Evolutionary conservation across 2,329 filamentous ascomycete species (phyloP).

Genomic region (Aspergillus pseudoterreus): DNA sequence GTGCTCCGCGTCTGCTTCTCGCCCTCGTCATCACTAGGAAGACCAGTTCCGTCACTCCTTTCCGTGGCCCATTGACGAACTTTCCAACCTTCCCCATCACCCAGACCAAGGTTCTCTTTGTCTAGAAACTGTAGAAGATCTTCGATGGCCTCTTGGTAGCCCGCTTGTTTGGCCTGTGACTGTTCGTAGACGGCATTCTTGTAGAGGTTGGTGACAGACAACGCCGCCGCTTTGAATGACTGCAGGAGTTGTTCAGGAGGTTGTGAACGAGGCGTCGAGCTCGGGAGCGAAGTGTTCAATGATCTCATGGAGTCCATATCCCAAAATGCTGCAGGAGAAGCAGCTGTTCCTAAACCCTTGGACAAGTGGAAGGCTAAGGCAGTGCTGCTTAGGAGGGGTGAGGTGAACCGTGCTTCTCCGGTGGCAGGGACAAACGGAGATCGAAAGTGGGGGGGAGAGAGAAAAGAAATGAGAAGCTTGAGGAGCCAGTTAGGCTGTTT

Average conservation of each 20-base stretch:
- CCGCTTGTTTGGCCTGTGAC: slow-evolving; percentile 69
- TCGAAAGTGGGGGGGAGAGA: not conserved
- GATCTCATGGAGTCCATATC: slow-evolving; percentile 63
- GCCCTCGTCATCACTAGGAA: slow-evolving; percentile 45
- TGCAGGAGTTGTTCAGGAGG: slow-evolving; percentile 64
- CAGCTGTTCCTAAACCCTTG: slow-evolving; percentile 8
- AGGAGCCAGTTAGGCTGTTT: not conserved
- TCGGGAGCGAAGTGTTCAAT: slow-evolving; percentile 59
- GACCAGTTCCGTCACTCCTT: slow-evolving; percentile 41
- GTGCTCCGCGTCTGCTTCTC: slow-evolving; percentile 37
- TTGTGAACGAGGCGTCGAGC: slow-evolving; percentile 46
- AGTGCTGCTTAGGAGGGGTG: slow-evolving; percentile 16
- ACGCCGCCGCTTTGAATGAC: slow-evolving; percentile 85
- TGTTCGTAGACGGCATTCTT: slow-evolving; percentile 81
- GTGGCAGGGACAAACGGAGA: slow-evolving; percentile 1
- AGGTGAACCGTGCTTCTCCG: slow-evolving; percentile 16
- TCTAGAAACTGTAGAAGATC: slow-evolving; percentile 85
- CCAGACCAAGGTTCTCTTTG: slow-evolving; percentile 71
- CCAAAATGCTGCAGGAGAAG: slow-evolving; percentile 6
- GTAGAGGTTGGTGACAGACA: slow-evolving; percentile 94
- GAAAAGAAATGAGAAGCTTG: slow-evolving; percentile 7
- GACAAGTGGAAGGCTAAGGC: not conserved
- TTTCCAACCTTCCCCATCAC: slow-evolving; percentile 71
- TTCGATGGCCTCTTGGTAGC: slow-evolving; percentile 91
- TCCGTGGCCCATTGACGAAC: slow-evolving; percentile 59